Base-by-base conservation (phyloP, 768 basidiomycete species). In the Paxillus ammoniavirescens region DNA sequence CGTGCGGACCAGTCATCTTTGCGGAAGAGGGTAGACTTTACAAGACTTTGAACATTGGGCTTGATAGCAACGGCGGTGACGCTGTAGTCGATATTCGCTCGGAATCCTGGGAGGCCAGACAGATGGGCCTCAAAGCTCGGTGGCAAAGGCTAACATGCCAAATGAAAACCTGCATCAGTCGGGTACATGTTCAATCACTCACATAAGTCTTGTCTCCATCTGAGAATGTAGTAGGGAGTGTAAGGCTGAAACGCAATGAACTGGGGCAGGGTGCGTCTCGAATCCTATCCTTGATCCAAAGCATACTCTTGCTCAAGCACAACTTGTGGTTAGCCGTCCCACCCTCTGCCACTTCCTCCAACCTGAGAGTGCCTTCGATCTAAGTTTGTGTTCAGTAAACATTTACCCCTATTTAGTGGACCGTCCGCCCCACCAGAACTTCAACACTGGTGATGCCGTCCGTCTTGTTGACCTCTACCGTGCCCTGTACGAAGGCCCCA, bases 31-130 rank as follows among this genome's bases (percentile, higher is more conserved):
- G 77, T 74, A 13, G 80, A 77, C 63, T 81, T 87, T 23, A 82
- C 74, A 13, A 74, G 62, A n/a, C 73, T 74, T 54, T 54, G 66
- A 31, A 73, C 76, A 21, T 70, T 70, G 38, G 77, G 77, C 60
- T 82, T 83, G 54, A 75, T 70, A 23, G 82, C 76, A 23, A 75
- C 70, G 1, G 77, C 83, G 49, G 73, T 78, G 8, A 89, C 75
- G 26, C 74, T 75, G 62, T 91, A 91, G 23, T 80, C 79, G 49
- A 88, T 81, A 7, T 68, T 78, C 13, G 89, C 87, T 14, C 75
- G 73, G 62, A 91, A 89, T 1, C 89, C 89, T 9, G 89, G 89
- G 7, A 90, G 66, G 3, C 88, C 88, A 12, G 80, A 78, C 15
- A 91, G 72, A 57, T 84, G 86, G 14, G 85, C 82, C 52, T 82